Evolutionary conservation across 768 basidiomycete genomes (phyloP), one percentile per base, ranked within the genome.

Genomic region (Amanita phalloides): DNA sequence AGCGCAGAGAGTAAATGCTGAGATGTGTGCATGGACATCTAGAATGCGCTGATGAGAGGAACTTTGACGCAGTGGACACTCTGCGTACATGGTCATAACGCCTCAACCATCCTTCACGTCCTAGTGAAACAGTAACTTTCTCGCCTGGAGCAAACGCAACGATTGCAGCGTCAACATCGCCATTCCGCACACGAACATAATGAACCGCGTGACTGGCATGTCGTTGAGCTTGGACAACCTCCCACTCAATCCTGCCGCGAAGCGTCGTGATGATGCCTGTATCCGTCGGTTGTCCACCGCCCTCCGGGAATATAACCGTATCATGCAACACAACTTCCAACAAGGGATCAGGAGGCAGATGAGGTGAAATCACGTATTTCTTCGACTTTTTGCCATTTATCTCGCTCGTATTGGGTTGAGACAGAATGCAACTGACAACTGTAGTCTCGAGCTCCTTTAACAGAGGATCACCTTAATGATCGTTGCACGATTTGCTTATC

Each of bases 21-120:
- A 0, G 84, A 84, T 1, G 88, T 90, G 64, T 92, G 89, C 77
- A 88, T 79, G 13, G 81, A 77, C 84, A 87, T 87, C 84, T 88
- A 57, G 26, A 26, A 41, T 51, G 11, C 26, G 53, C 38, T 45
- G 5, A 21, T 47, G 21, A 36, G 17, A 28, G 38, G 28, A 33
- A 25, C 11, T 25, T 25, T 13, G 3, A 48, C 21, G 6, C 21
- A 28, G 6, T 17, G 11, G 25, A 17, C 13, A 14, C 32, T 14
- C 46, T 33, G 66, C 80, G 56, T 66, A 83, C 85, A 71, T 87
- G 84, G 61, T 92, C 89, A 55, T 80, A 76, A 55, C 90, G 74
- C 56, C 84, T 71, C 53, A 75, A 72, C 64, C 74, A 81, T 13
- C 82, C 88, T 20, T 71, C 68, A 21, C 79, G 69, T 36, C 76